Conservation (phyloP, 345 rosid species). For the Triadica sebifera region DNA sequence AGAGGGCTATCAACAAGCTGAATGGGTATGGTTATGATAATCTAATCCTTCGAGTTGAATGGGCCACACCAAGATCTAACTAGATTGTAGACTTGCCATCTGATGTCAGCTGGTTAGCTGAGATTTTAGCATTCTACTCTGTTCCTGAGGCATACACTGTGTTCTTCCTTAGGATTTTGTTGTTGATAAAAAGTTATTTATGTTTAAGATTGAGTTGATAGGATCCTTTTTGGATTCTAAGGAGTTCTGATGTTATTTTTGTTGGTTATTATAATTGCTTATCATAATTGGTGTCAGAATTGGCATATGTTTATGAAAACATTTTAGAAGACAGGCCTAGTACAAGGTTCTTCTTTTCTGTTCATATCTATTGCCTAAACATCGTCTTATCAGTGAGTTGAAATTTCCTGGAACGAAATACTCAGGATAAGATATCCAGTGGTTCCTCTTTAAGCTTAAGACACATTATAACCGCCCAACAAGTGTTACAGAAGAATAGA, state of each 20-base stretch:
- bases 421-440: no score
- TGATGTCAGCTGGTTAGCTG: not conserved
- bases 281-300: not conserved
- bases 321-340: not conserved
- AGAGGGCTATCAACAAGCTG: slow-evolving; percentile 80
- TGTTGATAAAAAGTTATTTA: not conserved
- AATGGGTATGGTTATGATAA: slow-evolving; percentile 92
- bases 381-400: no score
- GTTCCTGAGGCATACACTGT: not conserved
- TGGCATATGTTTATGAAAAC: not conserved
- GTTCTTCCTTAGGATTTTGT: not conserved
- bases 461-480: no score
- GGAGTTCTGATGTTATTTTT: not conserved
- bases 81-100: slow-evolving; percentile 23
- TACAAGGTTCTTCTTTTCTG: no score
- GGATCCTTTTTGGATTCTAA: not conserved
- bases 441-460: no score
- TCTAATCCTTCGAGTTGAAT: slow-evolving; percentile 88
- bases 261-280: not conserved
- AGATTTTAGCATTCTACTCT: not conserved
- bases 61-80: slow-evolving; percentile 86
- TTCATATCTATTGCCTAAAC: no score
- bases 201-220: slow-evolving; percentile 1
- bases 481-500: no score
- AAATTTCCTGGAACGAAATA: no score